Conservation (phyloP, 2,329 filamentous ascomycete genomes). For the Acephala macrosclerotiorum region DNA sequence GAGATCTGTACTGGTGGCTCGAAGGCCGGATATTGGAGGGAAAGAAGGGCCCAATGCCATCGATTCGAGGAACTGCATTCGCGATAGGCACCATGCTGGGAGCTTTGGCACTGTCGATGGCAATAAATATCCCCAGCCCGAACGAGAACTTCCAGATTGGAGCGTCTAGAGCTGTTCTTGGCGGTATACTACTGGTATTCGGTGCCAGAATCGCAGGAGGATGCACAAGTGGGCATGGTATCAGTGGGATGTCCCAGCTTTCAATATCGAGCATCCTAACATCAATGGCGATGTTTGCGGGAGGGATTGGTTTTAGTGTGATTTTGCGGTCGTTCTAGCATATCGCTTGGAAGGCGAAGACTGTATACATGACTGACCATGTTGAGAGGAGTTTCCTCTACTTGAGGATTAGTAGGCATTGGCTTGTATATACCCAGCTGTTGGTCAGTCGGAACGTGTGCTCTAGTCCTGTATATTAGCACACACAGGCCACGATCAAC, state of each 20-base stretch:
- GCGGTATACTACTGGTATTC: slow-evolving; percentile 64
- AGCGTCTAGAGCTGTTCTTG: slow-evolving; percentile 53
- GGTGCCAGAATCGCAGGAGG: slow-evolving; percentile 70
- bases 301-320: slow-evolving; percentile 49
- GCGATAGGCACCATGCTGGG: slow-evolving; percentile 58
- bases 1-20: slow-evolving; percentile 56
- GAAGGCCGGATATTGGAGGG: background rate
- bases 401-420: too few species aligned
- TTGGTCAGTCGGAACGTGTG: too few species aligned
- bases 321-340: background rate
- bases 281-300: slow-evolving; percentile 63
- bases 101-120: slow-evolving; percentile 45
- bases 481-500: too few species aligned
- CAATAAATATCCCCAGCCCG: slow-evolving; percentile 20
- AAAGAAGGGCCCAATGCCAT: slow-evolving; percentile 11
- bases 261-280: slow-evolving; percentile 68
- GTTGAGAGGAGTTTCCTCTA: too few species aligned
- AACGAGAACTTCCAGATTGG: slow-evolving; percentile 42
- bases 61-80: slow-evolving; percentile 51
- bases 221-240: slow-evolving; percentile 74
- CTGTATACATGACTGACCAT: too few species aligned
- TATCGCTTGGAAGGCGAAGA: background rate
- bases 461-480: too few species aligned
- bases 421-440: too few species aligned
- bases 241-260: slow-evolving; percentile 70